phyloP scores from a whole-genome alignment of 768 basidiomycete species.

The Termitomyces sp. region DNA sequence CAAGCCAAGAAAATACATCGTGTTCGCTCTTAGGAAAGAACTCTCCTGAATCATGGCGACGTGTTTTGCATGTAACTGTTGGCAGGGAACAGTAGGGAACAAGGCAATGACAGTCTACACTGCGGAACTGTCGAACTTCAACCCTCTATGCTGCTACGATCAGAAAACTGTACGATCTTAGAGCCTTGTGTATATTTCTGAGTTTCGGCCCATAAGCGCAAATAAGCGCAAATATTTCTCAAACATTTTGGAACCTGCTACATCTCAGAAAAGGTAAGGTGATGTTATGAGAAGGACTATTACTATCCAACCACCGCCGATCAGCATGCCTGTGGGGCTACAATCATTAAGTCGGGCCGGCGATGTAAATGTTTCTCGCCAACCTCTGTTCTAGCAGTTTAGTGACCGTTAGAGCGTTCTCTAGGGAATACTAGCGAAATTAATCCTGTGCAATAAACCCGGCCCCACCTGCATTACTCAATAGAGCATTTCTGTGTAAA shows the following conservation, averaged over 20 bases:
- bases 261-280: neutral
- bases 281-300: constrained; percentile 5
- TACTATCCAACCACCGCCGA: constrained; percentile 88
- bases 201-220: constrained; percentile 69
- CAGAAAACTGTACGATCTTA: neutral
- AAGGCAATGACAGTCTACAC: constrained; percentile 42
- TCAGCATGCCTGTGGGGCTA: constrained; percentile 74
- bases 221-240: constrained; percentile 74
- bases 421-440: constrained; percentile 73
- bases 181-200: constrained; percentile 34
- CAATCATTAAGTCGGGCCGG: constrained; percentile 82
- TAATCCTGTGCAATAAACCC: constrained; percentile 52
- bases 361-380: constrained; percentile 42
- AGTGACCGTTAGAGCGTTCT: constrained; percentile 83
- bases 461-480: constrained; percentile 43
- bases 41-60: constrained; percentile 56
- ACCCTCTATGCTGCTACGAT: constrained; percentile 37
- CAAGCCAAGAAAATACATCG: constrained; percentile 70
- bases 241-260: constrained; percentile 80
- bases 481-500: neutral
- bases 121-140: constrained; percentile 82
- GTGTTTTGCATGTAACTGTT: constrained; percentile 35
- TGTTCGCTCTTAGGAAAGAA: constrained; percentile 60
- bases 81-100: neutral
- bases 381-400: constrained; percentile 41